Percentiles rank a stretch among this genome's conserved stretches.
These are phyloP conservation scores for Cronartium quercuum DNA, from an alignment of 1,284 basidiomycete genomes.

Conservation along the genomic window DNA sequence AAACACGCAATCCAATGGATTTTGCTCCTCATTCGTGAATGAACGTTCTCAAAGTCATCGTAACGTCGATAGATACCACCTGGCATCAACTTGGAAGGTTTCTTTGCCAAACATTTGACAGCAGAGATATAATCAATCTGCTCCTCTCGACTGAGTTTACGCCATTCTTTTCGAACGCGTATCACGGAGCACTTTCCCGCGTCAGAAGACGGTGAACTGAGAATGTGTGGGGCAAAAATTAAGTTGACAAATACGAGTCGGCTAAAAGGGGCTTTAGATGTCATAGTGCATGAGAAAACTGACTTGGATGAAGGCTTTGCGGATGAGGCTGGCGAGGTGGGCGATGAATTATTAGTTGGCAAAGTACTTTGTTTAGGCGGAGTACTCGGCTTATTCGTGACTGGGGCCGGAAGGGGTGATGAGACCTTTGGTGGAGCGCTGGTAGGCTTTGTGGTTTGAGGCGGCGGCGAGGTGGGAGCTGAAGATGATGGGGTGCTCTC, in stretches of 20 bases:
- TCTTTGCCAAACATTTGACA: constrained; percentile 17
- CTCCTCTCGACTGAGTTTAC: constrained; percentile 8
- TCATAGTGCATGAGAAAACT: not conserved
- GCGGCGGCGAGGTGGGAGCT: not conserved
- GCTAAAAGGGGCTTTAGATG: not conserved
- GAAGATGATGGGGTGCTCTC: not conserved
- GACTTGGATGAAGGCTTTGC: not conserved
- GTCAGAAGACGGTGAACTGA: not conserved
- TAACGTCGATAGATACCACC: constrained; percentile 19
- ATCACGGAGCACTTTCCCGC: not conserved
- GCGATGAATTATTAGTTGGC: not conserved
- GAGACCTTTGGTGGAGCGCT: not conserved
- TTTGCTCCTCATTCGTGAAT: constrained; percentile 25
- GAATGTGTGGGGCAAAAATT: not conserved
- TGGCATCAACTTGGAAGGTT: constrained; percentile 23
- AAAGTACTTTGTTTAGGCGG: too few species aligned
- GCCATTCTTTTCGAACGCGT: constrained; percentile 19
- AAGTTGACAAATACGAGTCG: not conserved
- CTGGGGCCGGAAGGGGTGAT: not conserved
- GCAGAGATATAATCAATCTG: constrained; percentile 14
- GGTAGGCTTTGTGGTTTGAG: not conserved
- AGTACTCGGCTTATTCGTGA: too few species aligned
- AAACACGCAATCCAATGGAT: constrained; percentile 33
- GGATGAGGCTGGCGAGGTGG: not conserved
- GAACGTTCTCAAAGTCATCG: constrained; percentile 36